Conservation (phyloP, 495 filamentous ascomycete species). For the Lasiosphaeriaceae sp. region DNA sequence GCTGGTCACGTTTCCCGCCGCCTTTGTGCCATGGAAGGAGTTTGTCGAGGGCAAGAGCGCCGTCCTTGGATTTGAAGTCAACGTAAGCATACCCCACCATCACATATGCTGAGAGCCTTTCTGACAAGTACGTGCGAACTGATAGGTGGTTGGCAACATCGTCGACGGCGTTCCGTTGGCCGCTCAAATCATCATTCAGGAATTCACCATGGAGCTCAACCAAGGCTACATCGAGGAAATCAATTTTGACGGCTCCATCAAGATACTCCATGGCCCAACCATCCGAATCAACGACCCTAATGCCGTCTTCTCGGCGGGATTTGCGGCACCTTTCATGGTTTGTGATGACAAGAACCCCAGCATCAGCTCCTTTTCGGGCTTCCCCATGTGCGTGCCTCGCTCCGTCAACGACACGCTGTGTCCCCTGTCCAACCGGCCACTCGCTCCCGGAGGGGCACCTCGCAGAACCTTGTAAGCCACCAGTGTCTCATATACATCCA, state of each 20-base stretch:
- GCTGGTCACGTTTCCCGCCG: conserved; percentile 36
- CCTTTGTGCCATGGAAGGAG: conserved; percentile 35
- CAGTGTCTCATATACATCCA: too few relatives aligned
- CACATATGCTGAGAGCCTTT: not conserved
- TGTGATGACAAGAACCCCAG: conserved; percentile 37
- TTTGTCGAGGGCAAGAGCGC: conserved; percentile 22
- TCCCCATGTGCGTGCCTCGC: conserved; percentile 43
- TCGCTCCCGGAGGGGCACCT: not conserved
- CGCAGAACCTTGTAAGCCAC: conserved; percentile 21
- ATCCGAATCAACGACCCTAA: conserved; percentile 43
- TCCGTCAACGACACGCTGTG: conserved; percentile 28
- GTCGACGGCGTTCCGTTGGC: conserved; percentile 32
- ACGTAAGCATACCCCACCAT: conserved; percentile 14
- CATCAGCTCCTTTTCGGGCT: conserved; percentile 36
- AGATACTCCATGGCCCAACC: conserved; percentile 31
- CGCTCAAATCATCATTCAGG: conserved; percentile 30
- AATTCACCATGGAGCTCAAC: conserved; percentile 27
- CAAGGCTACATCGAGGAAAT: conserved; percentile 34
- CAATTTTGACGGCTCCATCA: conserved; percentile 27
- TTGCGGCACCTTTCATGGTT: conserved; percentile 32
- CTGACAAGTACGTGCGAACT: not conserved
- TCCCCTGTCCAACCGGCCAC: conserved; percentile 31
- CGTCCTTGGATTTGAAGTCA: conserved; percentile 30
- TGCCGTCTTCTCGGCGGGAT: conserved; percentile 31
- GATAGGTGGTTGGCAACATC: conserved; percentile 32